Base-by-base conservation (phyloP, 2,329 filamentous ascomycete genomes). In the Xylaria sp. region DNA sequence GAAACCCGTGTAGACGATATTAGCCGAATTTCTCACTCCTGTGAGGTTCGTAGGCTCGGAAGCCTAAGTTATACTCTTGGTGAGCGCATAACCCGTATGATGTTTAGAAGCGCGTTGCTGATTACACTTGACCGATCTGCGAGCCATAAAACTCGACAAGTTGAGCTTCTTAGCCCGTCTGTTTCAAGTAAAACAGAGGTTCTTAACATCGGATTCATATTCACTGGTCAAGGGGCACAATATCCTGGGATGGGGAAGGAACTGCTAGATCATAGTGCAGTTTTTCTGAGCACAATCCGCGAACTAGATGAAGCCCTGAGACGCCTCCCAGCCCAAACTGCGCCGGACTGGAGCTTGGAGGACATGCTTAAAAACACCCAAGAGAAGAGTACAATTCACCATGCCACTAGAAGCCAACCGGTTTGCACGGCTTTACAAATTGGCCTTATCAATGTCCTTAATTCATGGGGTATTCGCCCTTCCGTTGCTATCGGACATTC, bases 161-260 rank as follows among this genome's bases (percentile, higher is more conserved):
- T n/a, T n/a, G n/a, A n/a, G n/a, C n/a, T n/a, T n/a, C n/a, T n/a
- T n/a, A n/a, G n/a, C n/a, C n/a, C n/a, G n/a, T n/a, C n/a, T n/a
- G n/a, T n/a, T n/a, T n/a, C n/a, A n/a, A n/a, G n/a, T n/a, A n/a
- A n/a, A n/a, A n/a, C n/a, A n/a, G n/a, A n/a, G n/a, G n/a, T n/a
- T n/a, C n/a, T n/a, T 44, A 11, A 15, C 33, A 10, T 68, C 1
- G 64, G 59, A 0, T 69, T 70, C 11, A 52, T 71, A 3, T 71
- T 68, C 13, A 71, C 67, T 0, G 74, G 74, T 4, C 74, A 75
- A 52, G 74, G 73, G 0, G 70, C 74, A 0, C 73, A 75, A 43
- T 75, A 68, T 58, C n/a, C 67, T 0, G 43, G 54, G 4, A 76
- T 78, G 75, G 75, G 67, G 3, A 65, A 52, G 15, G 67, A 73